Base-by-base conservation (phyloP, 129 eudicot genomes). In the Arctium minus region DNA sequence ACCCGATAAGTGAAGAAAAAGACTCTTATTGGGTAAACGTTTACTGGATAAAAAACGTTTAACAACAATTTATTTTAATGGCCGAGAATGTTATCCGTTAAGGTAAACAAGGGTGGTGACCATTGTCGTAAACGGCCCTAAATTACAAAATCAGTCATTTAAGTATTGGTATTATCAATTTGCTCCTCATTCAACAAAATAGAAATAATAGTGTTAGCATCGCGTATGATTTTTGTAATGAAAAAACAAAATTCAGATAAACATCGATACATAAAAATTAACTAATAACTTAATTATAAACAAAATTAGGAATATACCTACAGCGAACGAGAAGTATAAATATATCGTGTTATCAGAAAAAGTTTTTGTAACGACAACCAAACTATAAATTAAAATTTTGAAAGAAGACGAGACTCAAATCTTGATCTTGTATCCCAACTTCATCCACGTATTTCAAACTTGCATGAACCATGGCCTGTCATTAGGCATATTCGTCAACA, bases 401-500 rank as follows among this genome's bases (percentile, higher is more conserved):
- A 7, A 56, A 56, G 65, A 17, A 56, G 15, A 4, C 18, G 7
- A 56, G 27, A 56, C 27, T 17, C 8, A 15, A 15, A 56, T 56
- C 65, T 15, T 56, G 65, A 56, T 56, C 65, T 56, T 1, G 1
- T 6, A 56, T 7, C 18, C 27, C 5, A n/a, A 1, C 65, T 15
- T 56, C 65, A 56, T 17, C 65, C 27, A 56, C 65, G 65, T 15
- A 56, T 56, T 56, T 71, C 85, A 42, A 75, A 85, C 82, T 80
- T 85, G 85, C 88, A 85, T 44, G 82, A 64, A 42, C 38, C 88
- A 80, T 81, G 82, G 42, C 88, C 88, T 85, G 81, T 78, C 40
- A 35, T 18, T 39, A 73, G 11, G 17, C n/a, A 36, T 53, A 53
- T 56, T 56, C 2, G 6, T 56, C 27, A 56, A 17, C 27, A 17